Base-by-base conservation (phyloP, 176 grass and related monocot species). In the Miscanthus lutarioriparius region DNA sequence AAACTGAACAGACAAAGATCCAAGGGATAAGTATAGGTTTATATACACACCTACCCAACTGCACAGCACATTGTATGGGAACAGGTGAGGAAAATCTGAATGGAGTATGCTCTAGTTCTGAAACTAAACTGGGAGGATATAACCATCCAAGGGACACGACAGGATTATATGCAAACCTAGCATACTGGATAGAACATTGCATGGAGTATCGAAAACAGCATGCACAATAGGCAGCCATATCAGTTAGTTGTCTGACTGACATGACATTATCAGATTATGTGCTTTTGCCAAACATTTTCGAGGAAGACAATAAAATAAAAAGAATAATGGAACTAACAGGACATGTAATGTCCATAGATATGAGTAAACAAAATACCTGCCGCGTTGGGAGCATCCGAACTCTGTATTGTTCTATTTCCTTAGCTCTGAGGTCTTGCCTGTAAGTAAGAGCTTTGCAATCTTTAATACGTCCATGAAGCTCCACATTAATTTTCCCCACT, bases 391-490 rank as follows among this genome's bases (percentile, higher is more conserved):
- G 96, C 66, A 86, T 95, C 49, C 80, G 80, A 45, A 89, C 63
- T 86, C 83, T 92, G 87, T 92, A 98, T 10, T 94, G 67, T 80
- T 98, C 96, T 43, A 98, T 95, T 47, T 98, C 91, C 79, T 83
- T 95, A 71, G 96, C 87, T 70, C 35, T 92, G 58, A 95, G 61
- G 75, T 95, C 96, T 59, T 98, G 89, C 67, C 93, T 88, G 53
- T 95, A 95, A 1, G 93, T 93, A 80, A 98, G 89, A 84, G 89
- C 89, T 87, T 91, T 92, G 62, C 93, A 93, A 69, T 95, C 96
- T 70, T 92, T 98, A 85, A 98, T 88, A 66, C 96, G 88, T 25
- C 96, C 91, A 70, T 93, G 74, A 83, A 95, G 87, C 65, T 98
- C 87, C 51, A 95, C 96, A 41, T 82, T 92, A 49, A 95, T 93